These are phyloP conservation scores for Celoporthe dispersa DNA, from an alignment of 2,329 filamentous ascomycete species.

Conservation along the genomic window DNA sequence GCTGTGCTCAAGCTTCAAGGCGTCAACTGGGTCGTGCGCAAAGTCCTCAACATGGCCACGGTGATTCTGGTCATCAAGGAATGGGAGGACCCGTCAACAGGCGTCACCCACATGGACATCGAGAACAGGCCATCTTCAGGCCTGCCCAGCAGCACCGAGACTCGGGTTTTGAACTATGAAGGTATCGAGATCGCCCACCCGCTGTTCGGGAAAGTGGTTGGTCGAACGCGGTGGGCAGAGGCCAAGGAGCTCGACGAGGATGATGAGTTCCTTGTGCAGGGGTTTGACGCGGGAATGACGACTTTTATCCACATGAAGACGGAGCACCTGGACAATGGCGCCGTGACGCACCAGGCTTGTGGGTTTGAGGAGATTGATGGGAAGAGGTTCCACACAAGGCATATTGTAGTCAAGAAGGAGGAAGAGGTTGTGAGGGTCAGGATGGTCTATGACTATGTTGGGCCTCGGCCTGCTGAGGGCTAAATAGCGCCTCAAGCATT, in stretches of 20 bases:
- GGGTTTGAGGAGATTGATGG: slow-evolving; percentile 16
- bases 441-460: slow-evolving; percentile 22
- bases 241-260: background rate
- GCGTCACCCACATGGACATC: slow-evolving; percentile 12
- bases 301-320: slow-evolving; percentile 27
- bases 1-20: slow-evolving; percentile 29
- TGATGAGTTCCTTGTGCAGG: background rate
- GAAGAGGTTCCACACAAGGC: background rate
- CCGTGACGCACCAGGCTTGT: slow-evolving; percentile 19
- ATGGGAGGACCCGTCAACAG: slow-evolving; percentile 16
- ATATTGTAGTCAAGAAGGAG: background rate
- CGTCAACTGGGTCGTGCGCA: slow-evolving; percentile 31
- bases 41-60: slow-evolving; percentile 29
- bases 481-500: no score
- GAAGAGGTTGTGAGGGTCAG: slow-evolving; percentile 10
- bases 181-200: background rate
- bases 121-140: background rate
- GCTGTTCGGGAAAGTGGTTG: background rate
- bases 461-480: background rate
- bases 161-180: background rate
- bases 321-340: slow-evolving; percentile 27
- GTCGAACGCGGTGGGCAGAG: background rate
- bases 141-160: background rate
- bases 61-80: slow-evolving; percentile 26
- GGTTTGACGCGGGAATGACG: slow-evolving; percentile 3